Evolutionary conservation across 176 grass and related monocot species (phyloP).

Genomic region (Rhipidocladum racemiflorum): DNA sequence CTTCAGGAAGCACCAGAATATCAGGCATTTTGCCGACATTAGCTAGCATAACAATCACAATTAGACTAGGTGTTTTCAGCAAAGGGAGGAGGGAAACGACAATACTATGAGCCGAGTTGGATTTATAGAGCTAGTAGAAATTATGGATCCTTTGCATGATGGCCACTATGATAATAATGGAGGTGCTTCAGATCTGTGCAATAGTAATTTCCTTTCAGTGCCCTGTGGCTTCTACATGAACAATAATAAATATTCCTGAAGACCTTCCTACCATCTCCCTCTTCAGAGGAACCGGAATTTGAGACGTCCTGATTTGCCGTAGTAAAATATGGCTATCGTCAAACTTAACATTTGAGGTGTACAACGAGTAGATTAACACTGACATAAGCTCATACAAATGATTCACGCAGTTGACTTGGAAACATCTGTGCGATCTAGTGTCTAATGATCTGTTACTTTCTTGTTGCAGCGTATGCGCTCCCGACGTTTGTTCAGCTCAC

Average conservation of each 20-base stretch:
- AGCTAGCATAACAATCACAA: neutral
- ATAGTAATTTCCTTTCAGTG: neutral
- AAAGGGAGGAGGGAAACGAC: neutral
- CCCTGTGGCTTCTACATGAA: neutral
- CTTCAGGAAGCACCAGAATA: neutral
- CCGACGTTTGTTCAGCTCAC: constrained; percentile 85
- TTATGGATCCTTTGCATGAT: neutral
- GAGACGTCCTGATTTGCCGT: neutral
- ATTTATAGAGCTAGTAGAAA: neutral
- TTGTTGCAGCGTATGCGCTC: constrained; percentile 55
- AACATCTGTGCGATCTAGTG: neutral
- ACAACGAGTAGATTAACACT: neutral
- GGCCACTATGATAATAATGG: too few species aligned
- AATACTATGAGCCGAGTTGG: neutral
- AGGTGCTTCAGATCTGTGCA: neutral
- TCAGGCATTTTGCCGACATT: neutral
- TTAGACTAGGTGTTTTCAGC: neutral
- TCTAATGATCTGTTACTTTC: constrained; percentile 11
- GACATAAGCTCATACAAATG: neutral
- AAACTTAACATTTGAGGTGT: neutral
- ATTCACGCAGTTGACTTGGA: neutral
- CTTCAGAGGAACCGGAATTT: neutral
- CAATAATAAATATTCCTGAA: neutral
- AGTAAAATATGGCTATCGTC: neutral
- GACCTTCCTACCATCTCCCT: neutral